A percentile compares a stretch with the other conserved stretches of the same genome.
These are phyloP conservation scores for Phytophthora constricta DNA, from an alignment of 352 stramenopile species.

Conservation along the genomic window DNA sequence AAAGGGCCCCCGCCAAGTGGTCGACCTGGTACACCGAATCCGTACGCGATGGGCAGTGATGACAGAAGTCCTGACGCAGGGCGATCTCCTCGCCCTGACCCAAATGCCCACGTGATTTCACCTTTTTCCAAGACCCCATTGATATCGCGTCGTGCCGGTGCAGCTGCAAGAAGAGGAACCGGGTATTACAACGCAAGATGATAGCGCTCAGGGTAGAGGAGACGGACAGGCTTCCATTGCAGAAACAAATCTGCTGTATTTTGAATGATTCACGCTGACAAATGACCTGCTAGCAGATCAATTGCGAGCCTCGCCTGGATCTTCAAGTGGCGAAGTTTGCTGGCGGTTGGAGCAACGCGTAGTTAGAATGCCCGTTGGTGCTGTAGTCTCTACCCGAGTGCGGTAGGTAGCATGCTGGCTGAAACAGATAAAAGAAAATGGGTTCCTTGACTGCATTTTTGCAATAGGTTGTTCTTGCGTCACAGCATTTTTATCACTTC, in stretches of 20 bases:
- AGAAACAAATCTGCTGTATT: constrained; percentile 24
- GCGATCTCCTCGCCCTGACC: constrained; percentile 51
- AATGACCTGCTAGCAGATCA: constrained; percentile 5
- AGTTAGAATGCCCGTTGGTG: too few species aligned
- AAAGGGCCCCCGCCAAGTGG: background rate
- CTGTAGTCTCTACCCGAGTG: too few species aligned
- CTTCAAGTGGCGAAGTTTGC: background rate
- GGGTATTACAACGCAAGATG: constrained; percentile 72
- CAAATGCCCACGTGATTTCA: constrained; percentile 51
- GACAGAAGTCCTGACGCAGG: constrained; percentile 27
- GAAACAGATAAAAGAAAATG: too few species aligned
- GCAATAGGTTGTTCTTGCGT: too few species aligned
- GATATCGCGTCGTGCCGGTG: constrained; percentile 47
- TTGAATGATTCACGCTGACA: constrained; percentile 13
- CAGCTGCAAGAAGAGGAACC: constrained; percentile 43
- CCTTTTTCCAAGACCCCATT: constrained; percentile 74
- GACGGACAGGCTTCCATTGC: background rate
- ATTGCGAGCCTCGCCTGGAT: too few species aligned
- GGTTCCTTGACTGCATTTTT: constrained; percentile 4
- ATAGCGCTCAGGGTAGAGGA: background rate
- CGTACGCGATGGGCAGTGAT: constrained; percentile 8
- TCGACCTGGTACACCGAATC: constrained; percentile 19
- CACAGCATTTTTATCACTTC: constrained; percentile 45
- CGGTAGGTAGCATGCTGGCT: too few species aligned
- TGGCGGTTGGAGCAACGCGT: background rate